Evolutionary conservation across 2,329 filamentous ascomycete species (phyloP), one percentile per base, ranked within the genome.

Genomic region (Elsinoe fawcettii): DNA sequence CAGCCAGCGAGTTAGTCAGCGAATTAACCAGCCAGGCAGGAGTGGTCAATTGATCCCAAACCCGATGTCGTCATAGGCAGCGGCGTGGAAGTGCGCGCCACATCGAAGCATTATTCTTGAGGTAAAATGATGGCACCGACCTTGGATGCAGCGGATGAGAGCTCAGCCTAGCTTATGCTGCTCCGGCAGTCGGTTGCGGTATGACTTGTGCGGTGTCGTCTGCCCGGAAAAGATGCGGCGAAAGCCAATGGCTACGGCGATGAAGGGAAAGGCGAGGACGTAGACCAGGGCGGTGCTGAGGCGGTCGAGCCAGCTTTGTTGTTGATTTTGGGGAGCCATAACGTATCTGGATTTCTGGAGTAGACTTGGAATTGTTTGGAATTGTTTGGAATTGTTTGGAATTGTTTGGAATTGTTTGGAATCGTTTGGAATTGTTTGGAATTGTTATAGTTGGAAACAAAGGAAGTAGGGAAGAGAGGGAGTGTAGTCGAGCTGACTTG

Each of bases 241-340:
- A 9, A 63, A 23, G 5, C 60, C 61, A 20, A 63, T 60, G 4
- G 60, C 58, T 7, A 60, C 54, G 22, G 59, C 57, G 22, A 63
- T 60, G 43, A 63, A 63, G 6, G 61, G 61, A 39, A 63, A 63
- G 6, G 59, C 58, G 46, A 63, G 55, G 32, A 63, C 54, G 49
- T 63, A 63, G 41, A 62, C 60, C 2, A 63, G 34, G 3, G 60
- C 60, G 18, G 60, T 60, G 6, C 58, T 54, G 2, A 63, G 20
- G 51, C 61, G 60, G 51, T 63, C 60, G 34, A 63, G 39, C 5
- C 47, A 55, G n/a, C 59, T 47, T 36, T 58, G 58, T 34, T 53
- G 11, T 41, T 46, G 30, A 41, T 34, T 51, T 14, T 39, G 30
- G 46, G 51, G 36, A 11, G 46, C 27, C 47, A 53, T 53, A n/a